phyloP scores from a whole-genome alignment of 78 protist species.

The Cavenderia fasciculata region DNA sequence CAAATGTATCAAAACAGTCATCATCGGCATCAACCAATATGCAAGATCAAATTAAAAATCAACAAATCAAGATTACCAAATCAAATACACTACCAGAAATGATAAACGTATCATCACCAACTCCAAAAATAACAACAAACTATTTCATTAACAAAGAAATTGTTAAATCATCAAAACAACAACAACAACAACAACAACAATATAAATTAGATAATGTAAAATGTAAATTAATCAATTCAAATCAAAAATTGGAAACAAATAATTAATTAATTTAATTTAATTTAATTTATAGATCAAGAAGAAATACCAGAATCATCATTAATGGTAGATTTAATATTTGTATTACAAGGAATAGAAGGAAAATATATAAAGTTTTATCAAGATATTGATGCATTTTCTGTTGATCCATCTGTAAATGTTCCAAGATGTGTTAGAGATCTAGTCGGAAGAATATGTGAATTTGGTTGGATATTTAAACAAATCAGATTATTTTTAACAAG shows the following conservation, averaged over 20 bases:
- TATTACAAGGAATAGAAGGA: slow-evolving; percentile 72
- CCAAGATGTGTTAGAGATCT: slow-evolving; percentile 49
- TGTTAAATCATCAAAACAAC: neutral
- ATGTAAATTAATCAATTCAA: neutral
- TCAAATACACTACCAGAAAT: too few relatives aligned
- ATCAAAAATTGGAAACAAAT: too few relatives aligned
- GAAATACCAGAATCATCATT: slow-evolving; percentile 29
- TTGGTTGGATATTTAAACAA: slow-evolving; percentile 71
- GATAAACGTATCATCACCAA: too few relatives aligned
- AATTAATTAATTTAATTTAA: too few relatives aligned
- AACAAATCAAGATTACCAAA: too few relatives aligned
- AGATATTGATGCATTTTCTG: neutral
- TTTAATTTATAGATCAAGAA: neutral
- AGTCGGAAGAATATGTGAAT: slow-evolving; percentile 29
- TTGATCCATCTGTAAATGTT: slow-evolving; percentile 26
- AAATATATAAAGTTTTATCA: slow-evolving; percentile 33
- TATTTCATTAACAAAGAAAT: neutral
- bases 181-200: neutral
- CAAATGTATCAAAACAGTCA: neutral
- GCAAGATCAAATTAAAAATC: too few relatives aligned
- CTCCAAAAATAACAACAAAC: too few relatives aligned
- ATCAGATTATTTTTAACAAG: slow-evolving; percentile 22
- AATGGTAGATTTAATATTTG: slow-evolving; percentile 39
- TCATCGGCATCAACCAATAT: neutral
- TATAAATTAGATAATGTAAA: neutral